Evolutionary conservation across 2,329 filamentous ascomycete genomes (phyloP).

Genomic region (Sclerotinia spermophila): DNA sequence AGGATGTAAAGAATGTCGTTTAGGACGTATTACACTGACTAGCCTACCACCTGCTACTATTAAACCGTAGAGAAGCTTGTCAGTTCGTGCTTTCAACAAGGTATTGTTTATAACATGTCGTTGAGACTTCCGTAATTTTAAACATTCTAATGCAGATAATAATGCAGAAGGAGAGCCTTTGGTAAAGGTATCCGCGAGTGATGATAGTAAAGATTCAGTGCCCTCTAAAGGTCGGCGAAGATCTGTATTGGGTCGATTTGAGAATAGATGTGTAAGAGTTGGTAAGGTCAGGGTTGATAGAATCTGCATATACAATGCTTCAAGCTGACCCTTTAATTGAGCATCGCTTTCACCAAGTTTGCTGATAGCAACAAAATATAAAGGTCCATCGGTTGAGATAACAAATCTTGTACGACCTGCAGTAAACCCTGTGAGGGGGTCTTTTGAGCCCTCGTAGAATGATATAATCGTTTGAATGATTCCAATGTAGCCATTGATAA

Average conservation of each 20-base stretch:
- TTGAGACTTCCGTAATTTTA: conserved; percentile 87
- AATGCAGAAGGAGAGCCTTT: conserved; percentile 85
- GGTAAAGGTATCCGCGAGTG: conserved; percentile 91
- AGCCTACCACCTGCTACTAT: conserved; percentile 89
- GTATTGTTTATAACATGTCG: conserved; percentile 82
- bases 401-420: conserved; percentile 86
- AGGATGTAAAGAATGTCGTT: conserved; percentile 91
- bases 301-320: conserved; percentile 97
- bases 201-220: conserved; percentile 85
- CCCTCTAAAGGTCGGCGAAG: conserved; percentile 84
- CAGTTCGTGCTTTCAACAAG: conserved; percentile 72
- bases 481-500: conserved; percentile 92
- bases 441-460: conserved; percentile 80
- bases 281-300: conserved; percentile 91
- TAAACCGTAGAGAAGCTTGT: conserved; percentile 83
- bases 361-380: conserved; percentile 93
- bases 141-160: conserved; percentile 84
- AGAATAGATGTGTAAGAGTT: conserved; percentile 80
- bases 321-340: conserved; percentile 82
- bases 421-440: conserved; percentile 77
- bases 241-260: conserved; percentile 87
- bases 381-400: conserved; percentile 75
- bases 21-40: conserved; percentile 90
- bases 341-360: conserved; percentile 86
- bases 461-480: conserved; percentile 97